Percentiles rank a stretch among this genome's conserved stretches.
Evolutionary conservation across 768 basidiomycete species (phyloP).

Genomic region (Omphalotus guepiniiformis): DNA sequence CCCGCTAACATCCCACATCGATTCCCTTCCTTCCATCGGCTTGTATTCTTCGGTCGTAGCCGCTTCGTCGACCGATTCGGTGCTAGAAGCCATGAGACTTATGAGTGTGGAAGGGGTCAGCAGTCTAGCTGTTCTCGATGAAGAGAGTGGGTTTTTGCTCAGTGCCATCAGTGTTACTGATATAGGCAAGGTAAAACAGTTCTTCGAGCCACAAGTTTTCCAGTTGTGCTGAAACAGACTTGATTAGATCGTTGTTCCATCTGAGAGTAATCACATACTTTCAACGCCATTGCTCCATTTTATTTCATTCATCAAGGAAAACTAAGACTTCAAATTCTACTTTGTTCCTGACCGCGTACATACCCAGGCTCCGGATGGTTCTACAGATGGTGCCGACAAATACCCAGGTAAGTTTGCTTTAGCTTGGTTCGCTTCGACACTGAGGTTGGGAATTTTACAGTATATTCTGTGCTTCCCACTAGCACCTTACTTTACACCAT

Average conservation of each 20-base stretch:
- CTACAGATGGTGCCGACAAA: constrained; percentile 72
- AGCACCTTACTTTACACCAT: constrained; percentile 67
- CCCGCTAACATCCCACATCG: constrained; percentile 44
- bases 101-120: constrained; percentile 88
- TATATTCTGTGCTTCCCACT: constrained; percentile 68
- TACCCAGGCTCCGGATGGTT: constrained; percentile 62
- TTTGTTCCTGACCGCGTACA: constrained; percentile 4
- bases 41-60: constrained; percentile 62
- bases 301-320: constrained; percentile 72
- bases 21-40: constrained; percentile 58
- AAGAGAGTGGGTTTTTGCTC: constrained; percentile 54
- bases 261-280: constrained; percentile 75
- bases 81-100: constrained; percentile 77
- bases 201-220: too few species aligned
- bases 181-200: constrained; percentile 55
- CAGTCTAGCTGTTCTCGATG: constrained; percentile 73
- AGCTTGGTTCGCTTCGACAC: neutral
- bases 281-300: constrained; percentile 66
- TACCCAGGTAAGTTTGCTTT: constrained; percentile 54
- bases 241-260: constrained; percentile 68
- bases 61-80: constrained; percentile 52
- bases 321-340: constrained; percentile 2
- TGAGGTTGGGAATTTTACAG: constrained; percentile 27
- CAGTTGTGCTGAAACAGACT: neutral
- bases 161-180: constrained; percentile 84